phyloP scores from a whole-genome alignment of 306 rosid genomes.

The Pyrus betulifolia region DNA sequence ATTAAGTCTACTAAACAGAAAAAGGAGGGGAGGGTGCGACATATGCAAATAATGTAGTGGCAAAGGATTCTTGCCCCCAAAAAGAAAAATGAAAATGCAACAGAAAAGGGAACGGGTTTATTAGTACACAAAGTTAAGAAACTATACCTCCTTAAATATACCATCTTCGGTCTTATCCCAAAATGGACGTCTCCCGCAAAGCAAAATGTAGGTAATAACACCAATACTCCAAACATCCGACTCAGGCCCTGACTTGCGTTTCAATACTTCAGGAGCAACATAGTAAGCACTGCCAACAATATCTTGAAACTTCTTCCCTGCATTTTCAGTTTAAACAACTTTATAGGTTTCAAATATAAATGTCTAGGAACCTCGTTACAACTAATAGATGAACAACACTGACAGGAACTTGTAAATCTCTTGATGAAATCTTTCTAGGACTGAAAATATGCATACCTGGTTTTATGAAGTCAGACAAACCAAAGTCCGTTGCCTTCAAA shows the following conservation, averaged over 20 bases:
- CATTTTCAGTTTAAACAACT: constrained; percentile 17
- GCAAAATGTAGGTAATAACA: constrained; percentile 93
- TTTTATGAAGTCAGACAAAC: constrained; percentile 92
- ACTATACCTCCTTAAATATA: constrained; percentile 93
- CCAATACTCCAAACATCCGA: constrained; percentile 99
- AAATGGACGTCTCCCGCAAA: constrained; percentile 97
- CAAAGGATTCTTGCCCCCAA: not conserved
- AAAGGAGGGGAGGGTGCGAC: not conserved
- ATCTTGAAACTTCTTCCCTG: constrained; percentile 83
- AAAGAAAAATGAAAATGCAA: not conserved
- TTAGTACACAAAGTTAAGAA: constrained; percentile 10
- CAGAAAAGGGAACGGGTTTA: constrained; percentile 6
- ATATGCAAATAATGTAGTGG: not conserved
- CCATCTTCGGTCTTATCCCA: constrained; percentile 99
- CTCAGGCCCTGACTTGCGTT: constrained; percentile 96
- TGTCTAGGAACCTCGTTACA: constrained; percentile 14
- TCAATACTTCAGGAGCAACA: constrained; percentile 98
- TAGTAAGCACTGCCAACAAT: constrained; percentile 99
- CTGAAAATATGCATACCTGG: constrained; percentile 51
- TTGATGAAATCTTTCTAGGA: not conserved
- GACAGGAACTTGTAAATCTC: not conserved
- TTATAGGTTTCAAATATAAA: constrained; percentile 14
- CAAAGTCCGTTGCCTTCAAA: constrained; percentile 95
- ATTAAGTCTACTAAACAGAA: not conserved
- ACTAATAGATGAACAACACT: not conserved